A percentile compares a stretch with the other conserved stretches of the same genome.
Evolutionary conservation across 768 basidiomycete genomes (phyloP).

Genomic region (Pulveroboletus sp.): DNA sequence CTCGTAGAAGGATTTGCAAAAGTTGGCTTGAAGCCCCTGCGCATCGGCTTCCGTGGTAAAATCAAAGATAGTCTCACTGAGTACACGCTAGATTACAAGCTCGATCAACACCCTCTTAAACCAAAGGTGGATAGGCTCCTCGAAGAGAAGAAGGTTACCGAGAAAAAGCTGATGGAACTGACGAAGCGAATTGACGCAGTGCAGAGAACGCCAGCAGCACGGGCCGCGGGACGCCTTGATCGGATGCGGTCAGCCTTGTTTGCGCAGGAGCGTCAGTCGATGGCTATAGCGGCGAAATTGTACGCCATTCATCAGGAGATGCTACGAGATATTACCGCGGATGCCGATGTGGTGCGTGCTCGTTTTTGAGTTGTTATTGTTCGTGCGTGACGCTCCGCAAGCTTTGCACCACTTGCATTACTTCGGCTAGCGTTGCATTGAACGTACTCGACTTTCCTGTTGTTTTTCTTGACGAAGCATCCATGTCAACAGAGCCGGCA

Average conservation of each 20-base stretch:
- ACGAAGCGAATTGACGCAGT: constrained; percentile 20
- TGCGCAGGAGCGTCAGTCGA: constrained; percentile 29
- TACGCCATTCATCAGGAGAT: constrained; percentile 62
- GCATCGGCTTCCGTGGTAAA: constrained; percentile 65
- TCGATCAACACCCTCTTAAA: constrained; percentile 58
- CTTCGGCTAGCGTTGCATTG: constrained; percentile 63
- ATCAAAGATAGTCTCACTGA: constrained; percentile 54
- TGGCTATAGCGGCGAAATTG: constrained; percentile 39
- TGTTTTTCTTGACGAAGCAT: constrained; percentile 93
- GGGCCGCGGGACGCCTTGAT: constrained; percentile 22
- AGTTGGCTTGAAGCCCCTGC: constrained; percentile 67
- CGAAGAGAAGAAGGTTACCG: constrained; percentile 35
- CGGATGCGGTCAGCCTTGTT: constrained; percentile 28
- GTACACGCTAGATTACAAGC: constrained; percentile 62
- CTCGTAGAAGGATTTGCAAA: constrained; percentile 71
- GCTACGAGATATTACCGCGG: constrained; percentile 56
- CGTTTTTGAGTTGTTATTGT: constrained; percentile 1
- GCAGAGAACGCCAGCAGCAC: constrained; percentile 15
- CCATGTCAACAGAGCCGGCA: constrained; percentile 94
- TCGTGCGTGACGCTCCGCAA: constrained; percentile 27
- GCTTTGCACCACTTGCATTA: constrained; percentile 89
- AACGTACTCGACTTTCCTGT: constrained; percentile 85
- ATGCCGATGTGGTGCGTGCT: constrained; percentile 69
- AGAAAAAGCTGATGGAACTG: constrained; percentile 26
- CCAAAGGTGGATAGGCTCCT: constrained; percentile 40